A percentile compares a stretch with the other conserved stretches of the same genome.
phyloP scores from a whole-genome alignment of 768 basidiomycete genomes.

The Lentinula detonsa region DNA sequence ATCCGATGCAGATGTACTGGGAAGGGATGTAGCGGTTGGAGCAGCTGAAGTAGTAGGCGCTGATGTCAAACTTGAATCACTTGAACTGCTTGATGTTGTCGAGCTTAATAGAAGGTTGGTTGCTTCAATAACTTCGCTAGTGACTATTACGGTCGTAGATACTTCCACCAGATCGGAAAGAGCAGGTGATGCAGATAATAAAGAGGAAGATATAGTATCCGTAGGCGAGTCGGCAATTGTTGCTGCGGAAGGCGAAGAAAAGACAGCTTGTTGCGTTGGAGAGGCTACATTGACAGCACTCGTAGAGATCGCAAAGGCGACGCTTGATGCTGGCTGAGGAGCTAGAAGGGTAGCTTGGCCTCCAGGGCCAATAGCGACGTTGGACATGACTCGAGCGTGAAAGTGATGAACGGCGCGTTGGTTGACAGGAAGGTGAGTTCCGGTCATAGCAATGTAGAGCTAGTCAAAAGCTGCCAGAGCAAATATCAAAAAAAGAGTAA shows the following conservation, averaged over 20 bases:
- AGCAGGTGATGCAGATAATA: background rate
- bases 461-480: slow-evolving; percentile 1
- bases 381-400: slow-evolving; percentile 3
- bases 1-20: background rate
- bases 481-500: background rate
- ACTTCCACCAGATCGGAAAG: background rate
- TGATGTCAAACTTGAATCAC: background rate
- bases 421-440: background rate
- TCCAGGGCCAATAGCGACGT: slow-evolving; percentile 3
- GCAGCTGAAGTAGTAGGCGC: background rate
- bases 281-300: background rate
- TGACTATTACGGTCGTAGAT: background rate
- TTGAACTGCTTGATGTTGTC: background rate
- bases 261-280: background rate
- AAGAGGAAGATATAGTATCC: background rate
- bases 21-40: background rate
- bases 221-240: background rate
- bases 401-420: slow-evolving; percentile 5
- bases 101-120: background rate
- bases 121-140: background rate
- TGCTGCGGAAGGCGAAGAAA: background rate
- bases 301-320: background rate
- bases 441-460: background rate
- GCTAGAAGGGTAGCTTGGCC: background rate
- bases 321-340: background rate